Base-by-base conservation (phyloP, 768 basidiomycete species). In the Macrolepiota dolichaula region DNA sequence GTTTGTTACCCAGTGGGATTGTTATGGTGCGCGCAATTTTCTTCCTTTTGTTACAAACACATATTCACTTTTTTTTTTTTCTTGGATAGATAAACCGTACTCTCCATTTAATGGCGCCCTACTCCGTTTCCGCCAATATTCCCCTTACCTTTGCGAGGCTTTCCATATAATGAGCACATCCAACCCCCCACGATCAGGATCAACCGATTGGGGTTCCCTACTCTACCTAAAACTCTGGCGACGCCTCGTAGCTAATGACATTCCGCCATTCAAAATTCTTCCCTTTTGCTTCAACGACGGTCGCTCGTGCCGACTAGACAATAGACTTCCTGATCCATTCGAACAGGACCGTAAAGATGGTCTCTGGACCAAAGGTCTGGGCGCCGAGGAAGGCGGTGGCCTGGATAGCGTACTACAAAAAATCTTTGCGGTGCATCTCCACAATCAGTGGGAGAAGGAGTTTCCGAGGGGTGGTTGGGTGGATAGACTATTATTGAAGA, bases 1-100 rank as follows among this genome's bases (percentile, higher is more conserved):
- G 73, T 99, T 96, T 70, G 93, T 98, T 10, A 96, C 94, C 1
- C 95, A 99, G 68, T 99, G 96, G 96, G 96, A 99, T 70, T 98
- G 96, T 72, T 98, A 98, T 68, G 92, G 96, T 94, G 70, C 46
- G 86, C 69, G 15, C 36, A 46, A n/a, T n/a, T 22, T 32, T n/a
- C 51, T 32, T 57, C 32, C 19, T 38, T 27, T 25, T 59, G 19
- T 1, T 9, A 32, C 27, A 17, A 24, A 27, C 37, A 58, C 51
- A 65, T 25, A 55, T 22, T 57, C 44, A 37, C 4, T 9, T 9
- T 27, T 12, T 2, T 46, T 38, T 40, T 62, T 29, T 7, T 11
- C 36, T 27, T 17, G 9, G 4, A n/a, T 56, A 80, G 77, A 80
- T 62, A 80, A 80, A 67, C 69, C 73, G 51, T 79, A 80, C 52